Evolutionary conservation across 441 rosid species (phyloP), one percentile per base, ranked within the genome.

Genomic region (Aquilaria agallochum): DNA sequence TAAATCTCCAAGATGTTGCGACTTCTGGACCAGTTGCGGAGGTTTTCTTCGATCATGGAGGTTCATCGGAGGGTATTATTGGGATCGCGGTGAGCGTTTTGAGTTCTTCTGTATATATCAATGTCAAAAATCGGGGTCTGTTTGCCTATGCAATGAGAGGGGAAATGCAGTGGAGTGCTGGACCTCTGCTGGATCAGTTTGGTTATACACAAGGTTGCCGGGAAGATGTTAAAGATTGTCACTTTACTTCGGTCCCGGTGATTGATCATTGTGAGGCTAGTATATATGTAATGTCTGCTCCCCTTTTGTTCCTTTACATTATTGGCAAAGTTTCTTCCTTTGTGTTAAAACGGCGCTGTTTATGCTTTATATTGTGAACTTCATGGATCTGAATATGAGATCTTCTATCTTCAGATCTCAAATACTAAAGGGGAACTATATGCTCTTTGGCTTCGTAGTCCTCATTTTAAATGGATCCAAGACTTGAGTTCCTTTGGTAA

Each of bases 211-310:
- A 81, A 70, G 98, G 97, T 31, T 90, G 98, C 65, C 51, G 80
- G 13, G 85, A 79, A 76, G 78, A 64, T 58, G 66, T 70, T 53
- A 40, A 54, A 5, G 83, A 85, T 63, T 94, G 98, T 65, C 80
- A 64, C 73, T 94, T 90, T 60, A 60, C 78, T 65, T 85, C 97
- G 5, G 68, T 11, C 20, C 96, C 97, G 0, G 78, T 91, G 47
- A 71, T 94, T 63, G 97, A 89, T 77, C 80, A 75, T 69, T 90
- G 94, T 33, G 90, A 91, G 70, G 85, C 83, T 68, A 84, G 81
- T 66, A 63, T 94, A 67, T 84, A 87, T 71, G 98, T 94, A 84
- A 79, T 71, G 34, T 70, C 64, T 66, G 46, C 42, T 31, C 31
- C 51, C 53, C 66, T 62, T 56, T 60, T 42, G 11, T 58, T 11